Percentiles rank a stretch among this genome's conserved stretches.
Conservation (phyloP, 164 flowering plant genomes). For the Brasenia schreberi region DNA sequence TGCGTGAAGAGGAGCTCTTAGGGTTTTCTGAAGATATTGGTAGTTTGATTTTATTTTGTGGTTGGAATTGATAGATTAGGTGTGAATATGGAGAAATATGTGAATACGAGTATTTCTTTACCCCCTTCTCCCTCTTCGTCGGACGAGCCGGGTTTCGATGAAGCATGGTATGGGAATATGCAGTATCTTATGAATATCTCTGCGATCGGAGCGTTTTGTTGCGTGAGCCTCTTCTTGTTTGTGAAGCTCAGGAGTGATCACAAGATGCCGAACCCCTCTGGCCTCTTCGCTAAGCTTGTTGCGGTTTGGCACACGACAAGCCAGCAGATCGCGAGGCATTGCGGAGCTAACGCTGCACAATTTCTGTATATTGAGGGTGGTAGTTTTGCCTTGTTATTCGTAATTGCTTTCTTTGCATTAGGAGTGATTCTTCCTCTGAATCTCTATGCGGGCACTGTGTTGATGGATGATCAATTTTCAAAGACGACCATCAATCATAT, state of each 20-base stretch:
- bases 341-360: constrained; percentile 97
- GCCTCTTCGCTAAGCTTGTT: constrained; percentile 77
- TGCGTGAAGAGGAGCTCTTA: not conserved
- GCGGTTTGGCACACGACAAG: constrained; percentile 97
- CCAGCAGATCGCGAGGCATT: constrained; percentile 78
- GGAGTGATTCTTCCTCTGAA: constrained; percentile 57
- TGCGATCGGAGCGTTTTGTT: constrained; percentile 55
- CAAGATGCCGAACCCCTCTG: constrained; percentile 78
- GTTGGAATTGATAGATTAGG: not conserved
- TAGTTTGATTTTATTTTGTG: not conserved
- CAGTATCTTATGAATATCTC: constrained; percentile 91
- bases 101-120: not conserved
- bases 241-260: constrained; percentile 95
- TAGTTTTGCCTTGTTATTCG: constrained; percentile 46
- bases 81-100: not conserved
- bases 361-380: constrained; percentile 89
- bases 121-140: constrained; percentile 5
- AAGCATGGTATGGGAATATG: constrained; percentile 90
- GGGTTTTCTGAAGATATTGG: not conserved
- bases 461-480: constrained; percentile 69
- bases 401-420: constrained; percentile 36
- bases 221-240: constrained; percentile 68
- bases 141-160: not conserved
- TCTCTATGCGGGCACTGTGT: constrained; percentile 53
- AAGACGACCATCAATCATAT: constrained; percentile 77